Conservation (phyloP, 352 stramenopile species). For the Globisporangium irregulare region DNA sequence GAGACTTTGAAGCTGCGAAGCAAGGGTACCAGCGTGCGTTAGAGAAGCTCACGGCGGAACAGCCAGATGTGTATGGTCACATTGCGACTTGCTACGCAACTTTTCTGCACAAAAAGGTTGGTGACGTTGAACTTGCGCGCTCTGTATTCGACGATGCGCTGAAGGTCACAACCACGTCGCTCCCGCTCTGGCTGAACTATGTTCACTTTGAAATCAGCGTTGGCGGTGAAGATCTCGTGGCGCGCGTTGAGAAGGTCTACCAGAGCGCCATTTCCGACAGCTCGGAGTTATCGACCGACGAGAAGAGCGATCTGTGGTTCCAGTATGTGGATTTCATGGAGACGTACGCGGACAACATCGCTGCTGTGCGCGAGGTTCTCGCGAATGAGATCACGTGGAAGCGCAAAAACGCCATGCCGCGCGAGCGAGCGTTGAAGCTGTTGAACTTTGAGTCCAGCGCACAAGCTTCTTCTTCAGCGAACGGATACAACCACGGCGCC, state of each 20-base stretch:
- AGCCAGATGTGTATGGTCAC: constrained; percentile 46
- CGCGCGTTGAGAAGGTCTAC: constrained; percentile 42
- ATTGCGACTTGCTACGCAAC: constrained; percentile 55
- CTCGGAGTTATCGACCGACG: constrained; percentile 50
- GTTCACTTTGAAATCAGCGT: constrained; percentile 66
- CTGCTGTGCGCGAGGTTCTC: constrained; percentile 48
- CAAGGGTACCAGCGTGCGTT: constrained; percentile 54
- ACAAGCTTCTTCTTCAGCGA: not conserved
- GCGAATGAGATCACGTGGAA: constrained; percentile 63
- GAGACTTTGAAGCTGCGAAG: constrained; percentile 47
- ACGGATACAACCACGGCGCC: constrained; percentile 29
- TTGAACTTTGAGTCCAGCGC: constrained; percentile 39
- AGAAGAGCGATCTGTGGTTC: constrained; percentile 83
- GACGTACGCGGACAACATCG: constrained; percentile 40
- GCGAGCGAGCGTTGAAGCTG: constrained; percentile 57
- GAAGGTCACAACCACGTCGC: constrained; percentile 37
- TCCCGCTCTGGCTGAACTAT: constrained; percentile 65
- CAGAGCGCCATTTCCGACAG: constrained; percentile 47
- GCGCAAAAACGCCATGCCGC: constrained; percentile 52
- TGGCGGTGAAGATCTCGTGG: constrained; percentile 29
- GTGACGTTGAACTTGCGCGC: constrained; percentile 37
- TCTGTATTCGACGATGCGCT: constrained; percentile 42
- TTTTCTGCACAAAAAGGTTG: constrained; percentile 50
- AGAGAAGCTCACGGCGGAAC: constrained; percentile 30
- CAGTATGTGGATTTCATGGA: constrained; percentile 77